A percentile compares a stretch with the other conserved stretches of the same genome.
Evolutionary conservation across 2,329 filamentous ascomycete species (phyloP).

Genomic region (Penicillium sp.): DNA sequence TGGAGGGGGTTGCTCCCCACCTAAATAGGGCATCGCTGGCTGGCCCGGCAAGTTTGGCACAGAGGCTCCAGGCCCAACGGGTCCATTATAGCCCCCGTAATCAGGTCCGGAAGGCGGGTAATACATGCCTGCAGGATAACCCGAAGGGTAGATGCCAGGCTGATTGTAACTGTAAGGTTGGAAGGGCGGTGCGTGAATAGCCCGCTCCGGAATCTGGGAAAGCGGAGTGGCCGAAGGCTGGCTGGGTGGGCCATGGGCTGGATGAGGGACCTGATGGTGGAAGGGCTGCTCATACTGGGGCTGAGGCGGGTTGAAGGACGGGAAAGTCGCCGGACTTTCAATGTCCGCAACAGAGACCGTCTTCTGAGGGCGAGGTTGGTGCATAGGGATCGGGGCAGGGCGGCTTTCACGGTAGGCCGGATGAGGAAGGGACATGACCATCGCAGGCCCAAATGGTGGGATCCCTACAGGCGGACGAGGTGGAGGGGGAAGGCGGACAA

Average conservation of each 20-base stretch:
- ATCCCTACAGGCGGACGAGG: constrained; percentile 33
- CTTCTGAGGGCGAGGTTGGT: constrained; percentile 94
- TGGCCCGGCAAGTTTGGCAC: constrained; percentile 58
- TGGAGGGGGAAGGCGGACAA: constrained; percentile 77
- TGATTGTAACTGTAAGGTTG: constrained; percentile 69
- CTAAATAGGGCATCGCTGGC: constrained; percentile 39
- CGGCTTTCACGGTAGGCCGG: constrained; percentile 60
- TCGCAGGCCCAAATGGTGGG: constrained; percentile 22
- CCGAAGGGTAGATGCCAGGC: constrained; percentile 56
- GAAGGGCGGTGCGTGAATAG: constrained; percentile 86
- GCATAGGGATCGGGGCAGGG: constrained; percentile 67
- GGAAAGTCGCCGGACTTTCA: constrained; percentile 70
- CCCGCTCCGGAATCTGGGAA: constrained; percentile 87
- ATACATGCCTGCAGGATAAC: constrained; percentile 64
- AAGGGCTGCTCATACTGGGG: constrained; percentile 78
- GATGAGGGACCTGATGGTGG: constrained; percentile 86
- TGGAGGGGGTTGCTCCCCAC: constrained; percentile 45
- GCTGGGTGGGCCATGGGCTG: constrained; percentile 63
- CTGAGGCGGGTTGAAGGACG: constrained; percentile 57
- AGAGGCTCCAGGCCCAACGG: constrained; percentile 46
- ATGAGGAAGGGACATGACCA: constrained; percentile 46
- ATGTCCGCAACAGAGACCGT: constrained; percentile 89
- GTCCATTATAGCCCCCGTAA: constrained; percentile 44
- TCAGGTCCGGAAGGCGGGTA: constrained; percentile 55
- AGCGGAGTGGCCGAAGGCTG: constrained; percentile 76